phyloP scores from a whole-genome alignment of 73 alveolate species.

The Paramecium octaurelia region DNA sequence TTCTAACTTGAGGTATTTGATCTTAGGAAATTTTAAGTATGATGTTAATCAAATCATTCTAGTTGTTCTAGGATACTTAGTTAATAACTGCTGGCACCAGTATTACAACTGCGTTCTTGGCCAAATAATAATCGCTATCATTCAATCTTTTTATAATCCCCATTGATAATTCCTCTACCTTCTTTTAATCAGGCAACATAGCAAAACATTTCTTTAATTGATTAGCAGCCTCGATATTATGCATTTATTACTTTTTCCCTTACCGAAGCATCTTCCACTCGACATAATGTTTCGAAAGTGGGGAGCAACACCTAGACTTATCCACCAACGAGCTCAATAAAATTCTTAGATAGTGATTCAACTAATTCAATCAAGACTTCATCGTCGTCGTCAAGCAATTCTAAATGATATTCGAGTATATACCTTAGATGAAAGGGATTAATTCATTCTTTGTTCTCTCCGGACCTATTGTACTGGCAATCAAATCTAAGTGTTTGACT shows the following conservation, averaged over 20 bases:
- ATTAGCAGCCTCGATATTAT: slow-evolving; percentile 59
- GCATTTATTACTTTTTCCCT: slow-evolving; percentile 70
- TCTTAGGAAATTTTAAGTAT: slow-evolving; percentile 35
- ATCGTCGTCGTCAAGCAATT: slow-evolving; percentile 96
- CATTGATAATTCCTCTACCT: slow-evolving; percentile 66
- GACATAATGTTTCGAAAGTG: slow-evolving; percentile 78
- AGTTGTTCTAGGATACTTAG: slow-evolving; percentile 63
- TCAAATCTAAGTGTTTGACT: slow-evolving; percentile 75
- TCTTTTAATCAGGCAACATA: slow-evolving; percentile 53
- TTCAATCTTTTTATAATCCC: slow-evolving; percentile 69
- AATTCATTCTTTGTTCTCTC: slow-evolving; percentile 94
- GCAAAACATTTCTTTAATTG: slow-evolving; percentile 64
- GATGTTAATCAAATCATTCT: slow-evolving; percentile 62
- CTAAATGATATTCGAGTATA: slow-evolving; percentile 50
- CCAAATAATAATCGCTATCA: slow-evolving; percentile 73
- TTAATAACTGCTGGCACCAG: slow-evolving; percentile 72
- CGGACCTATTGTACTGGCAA: slow-evolving; percentile 89
- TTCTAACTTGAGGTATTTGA: slow-evolving; percentile 54
- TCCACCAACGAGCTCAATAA: slow-evolving; percentile 93
- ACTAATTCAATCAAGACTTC: slow-evolving; percentile 92
- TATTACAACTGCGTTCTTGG: slow-evolving; percentile 72
- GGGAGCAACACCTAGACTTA: slow-evolving; percentile 70
- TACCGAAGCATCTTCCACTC: slow-evolving; percentile 83
- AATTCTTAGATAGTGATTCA: slow-evolving; percentile 75
- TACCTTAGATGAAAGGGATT: slow-evolving; percentile 92